Evolutionary conservation across 139 green algal genomes (phyloP).

Genomic region (Diplosphaera chodatii): DNA sequence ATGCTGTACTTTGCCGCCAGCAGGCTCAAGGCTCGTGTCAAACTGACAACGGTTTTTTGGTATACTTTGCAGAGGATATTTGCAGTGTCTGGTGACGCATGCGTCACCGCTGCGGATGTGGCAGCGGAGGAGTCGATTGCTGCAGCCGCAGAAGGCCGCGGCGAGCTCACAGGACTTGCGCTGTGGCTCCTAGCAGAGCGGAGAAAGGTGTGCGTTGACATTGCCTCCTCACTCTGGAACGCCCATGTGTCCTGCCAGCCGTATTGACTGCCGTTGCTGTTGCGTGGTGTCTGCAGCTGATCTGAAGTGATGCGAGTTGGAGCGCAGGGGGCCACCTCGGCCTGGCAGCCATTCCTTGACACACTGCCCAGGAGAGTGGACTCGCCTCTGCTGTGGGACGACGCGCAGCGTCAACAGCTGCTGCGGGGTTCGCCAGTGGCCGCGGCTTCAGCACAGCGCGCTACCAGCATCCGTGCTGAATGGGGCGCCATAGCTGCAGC

Average conservation of each 20-base stretch:
- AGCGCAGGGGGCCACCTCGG: constrained; percentile 19
- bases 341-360: constrained; percentile 22
- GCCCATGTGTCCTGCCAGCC: too few species aligned
- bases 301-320: too few species aligned
- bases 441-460: constrained; percentile 34
- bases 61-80: constrained; percentile 10
- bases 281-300: too few species aligned
- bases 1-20: too few species aligned
- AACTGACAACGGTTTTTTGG: too few species aligned
- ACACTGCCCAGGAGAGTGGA: constrained; percentile 27
- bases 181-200: constrained; percentile 84
- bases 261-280: too few species aligned
- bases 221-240: too few species aligned
- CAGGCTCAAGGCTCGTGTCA: too few species aligned
- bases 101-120: constrained; percentile 74
- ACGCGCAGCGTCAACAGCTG: constrained; percentile 36
- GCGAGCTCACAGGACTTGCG: constrained; percentile 76
- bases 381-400: constrained; percentile 52
- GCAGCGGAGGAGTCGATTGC: constrained; percentile 52
- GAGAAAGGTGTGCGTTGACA: too few species aligned
- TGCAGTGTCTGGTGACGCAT: constrained; percentile 59
- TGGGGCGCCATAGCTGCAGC: constrained; percentile 24
- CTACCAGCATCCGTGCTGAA: constrained; percentile 46
- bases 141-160: constrained; percentile 39
- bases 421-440: constrained; percentile 49